Evolutionary conservation across 1,284 basidiomycete species (phyloP), one percentile per base, ranked within the genome.

Genomic region (Sparassis latifolia): DNA sequence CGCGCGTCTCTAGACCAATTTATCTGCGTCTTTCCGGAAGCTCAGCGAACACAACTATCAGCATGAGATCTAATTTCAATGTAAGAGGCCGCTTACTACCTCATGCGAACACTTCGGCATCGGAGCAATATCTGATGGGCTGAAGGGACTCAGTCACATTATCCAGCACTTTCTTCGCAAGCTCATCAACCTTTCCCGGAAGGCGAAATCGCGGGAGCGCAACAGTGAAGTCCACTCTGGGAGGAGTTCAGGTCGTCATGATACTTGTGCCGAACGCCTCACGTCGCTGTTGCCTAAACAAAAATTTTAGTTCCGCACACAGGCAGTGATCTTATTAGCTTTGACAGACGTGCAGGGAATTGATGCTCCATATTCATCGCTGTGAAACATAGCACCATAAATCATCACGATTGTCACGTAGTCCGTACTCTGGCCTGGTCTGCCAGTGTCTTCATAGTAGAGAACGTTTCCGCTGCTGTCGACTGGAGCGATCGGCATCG

Each of bases 151-250:
- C 9, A 43, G 47, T 64, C 59, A 93, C 93, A 61, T 80, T 77
- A 38, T 78, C 79, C 10, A 85, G 72, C 37, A 97, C 85, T 67
- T 86, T 83, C 56, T 80, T 75, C 2, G 86, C 91, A 39, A 89
- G 75, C 47, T 89, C 86, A 51, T 90, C 85, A 2, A 88, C 78
- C 63, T 96, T 96, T 40, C 84, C 91, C 3, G 84, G 84, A 45
- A 97, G 76, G 58, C 90, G 79, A 73, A 96, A 98, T 51, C 96
- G 80, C 30, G 95, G 92, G 41, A 98, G 70, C 3, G 97, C 94
- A 33, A 99, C 80, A 0, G 89, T 91, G 61, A 97, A 93, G 71
- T 99, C 96, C 44, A 81, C 84, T 12, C 89, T 1, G 86, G 82
- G 60, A 86, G 70, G 69, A 95, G 95, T 55, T 94, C 88, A 3